Evolutionary conservation across 768 basidiomycete species (phyloP).

Genomic region (Rhizopogon sp.): DNA sequence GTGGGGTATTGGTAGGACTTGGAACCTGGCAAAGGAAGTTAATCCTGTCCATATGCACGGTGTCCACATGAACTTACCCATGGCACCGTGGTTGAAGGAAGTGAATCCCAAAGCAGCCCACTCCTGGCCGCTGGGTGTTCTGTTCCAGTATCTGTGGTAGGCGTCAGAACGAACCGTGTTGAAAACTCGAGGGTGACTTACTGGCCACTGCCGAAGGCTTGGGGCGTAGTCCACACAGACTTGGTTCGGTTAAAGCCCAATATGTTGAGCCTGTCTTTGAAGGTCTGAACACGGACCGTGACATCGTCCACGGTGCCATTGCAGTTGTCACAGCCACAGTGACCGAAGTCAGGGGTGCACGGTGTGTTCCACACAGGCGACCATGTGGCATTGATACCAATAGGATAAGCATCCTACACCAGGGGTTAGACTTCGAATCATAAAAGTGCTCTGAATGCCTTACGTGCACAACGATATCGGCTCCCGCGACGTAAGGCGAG

Average conservation of each 20-base stretch:
- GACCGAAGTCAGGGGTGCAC: conserved; percentile 62
- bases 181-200: conserved; percentile 7
- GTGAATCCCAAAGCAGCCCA: conserved; percentile 21
- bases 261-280: conserved; percentile 48
- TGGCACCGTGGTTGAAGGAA: conserved; percentile 23
- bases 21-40: conserved; percentile 12
- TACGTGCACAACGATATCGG: conserved; percentile 69
- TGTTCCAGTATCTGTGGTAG: conserved; percentile 21
- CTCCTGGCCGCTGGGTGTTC: conserved; percentile 21
- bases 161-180: background rate
- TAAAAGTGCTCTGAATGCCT: conserved; percentile 36
- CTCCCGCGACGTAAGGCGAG: conserved; percentile 49
- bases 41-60: background rate
- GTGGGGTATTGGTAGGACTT: conserved; percentile 25
- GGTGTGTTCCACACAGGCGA: conserved; percentile 55
- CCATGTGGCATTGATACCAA: conserved; percentile 57
- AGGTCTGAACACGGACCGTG: conserved; percentile 60
- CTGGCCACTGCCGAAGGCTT: conserved; percentile 61
- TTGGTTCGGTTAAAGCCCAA: conserved; percentile 64
- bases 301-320: conserved; percentile 61
- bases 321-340: conserved; percentile 73
- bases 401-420: conserved; percentile 19
- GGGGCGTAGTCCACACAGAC: conserved; percentile 74
- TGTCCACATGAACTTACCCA: conserved; percentile 6
- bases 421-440: background rate